phyloP scores from a whole-genome alignment of 106 monocot genomes.

The Xerophyta viscosa region DNA sequence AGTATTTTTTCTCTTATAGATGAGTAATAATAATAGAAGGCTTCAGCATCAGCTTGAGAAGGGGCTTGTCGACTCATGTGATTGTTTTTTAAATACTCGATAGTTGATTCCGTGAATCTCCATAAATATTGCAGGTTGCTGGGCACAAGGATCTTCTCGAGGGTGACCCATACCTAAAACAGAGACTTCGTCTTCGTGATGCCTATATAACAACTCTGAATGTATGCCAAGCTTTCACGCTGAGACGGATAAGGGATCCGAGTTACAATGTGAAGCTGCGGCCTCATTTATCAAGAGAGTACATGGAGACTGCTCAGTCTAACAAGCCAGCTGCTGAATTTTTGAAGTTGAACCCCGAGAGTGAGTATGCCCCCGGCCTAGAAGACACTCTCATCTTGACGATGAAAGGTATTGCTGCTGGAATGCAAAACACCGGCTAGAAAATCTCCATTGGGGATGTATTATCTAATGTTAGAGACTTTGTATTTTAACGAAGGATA shows the following conservation, averaged over 20 bases:
- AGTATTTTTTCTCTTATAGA: too few relatives aligned
- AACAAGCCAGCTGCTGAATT: constrained; percentile 59
- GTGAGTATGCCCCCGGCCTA: constrained; percentile 80
- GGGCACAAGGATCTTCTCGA: constrained; percentile 49
- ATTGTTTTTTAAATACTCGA: too few relatives aligned
- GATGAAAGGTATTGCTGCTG: constrained; percentile 96
- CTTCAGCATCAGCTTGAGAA: too few relatives aligned
- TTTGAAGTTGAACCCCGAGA: constrained; percentile 78
- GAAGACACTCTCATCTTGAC: constrained; percentile 92
- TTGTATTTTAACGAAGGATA: not conserved
- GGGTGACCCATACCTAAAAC: constrained; percentile 55
- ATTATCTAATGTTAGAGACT: not conserved
- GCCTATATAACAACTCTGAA: constrained; percentile 58
- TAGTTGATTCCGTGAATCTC: too few relatives aligned
- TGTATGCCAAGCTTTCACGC: constrained; percentile 45
- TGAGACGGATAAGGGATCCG: constrained; percentile 45
- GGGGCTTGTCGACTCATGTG: too few relatives aligned
- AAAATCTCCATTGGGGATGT: not conserved
- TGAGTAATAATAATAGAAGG: too few relatives aligned
- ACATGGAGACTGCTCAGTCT: constrained; percentile 2
- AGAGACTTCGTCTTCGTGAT: constrained; percentile 36
- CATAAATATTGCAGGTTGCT: constrained; percentile 30
- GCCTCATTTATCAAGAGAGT: constrained; percentile 41
- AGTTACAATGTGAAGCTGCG: constrained; percentile 31
- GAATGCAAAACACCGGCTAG: constrained; percentile 92